A percentile compares a stretch with the other conserved stretches of the same genome.
Evolutionary conservation across 805 yeast species (phyloP).

Genomic region (Tetrapisispora taiwanensis): DNA sequence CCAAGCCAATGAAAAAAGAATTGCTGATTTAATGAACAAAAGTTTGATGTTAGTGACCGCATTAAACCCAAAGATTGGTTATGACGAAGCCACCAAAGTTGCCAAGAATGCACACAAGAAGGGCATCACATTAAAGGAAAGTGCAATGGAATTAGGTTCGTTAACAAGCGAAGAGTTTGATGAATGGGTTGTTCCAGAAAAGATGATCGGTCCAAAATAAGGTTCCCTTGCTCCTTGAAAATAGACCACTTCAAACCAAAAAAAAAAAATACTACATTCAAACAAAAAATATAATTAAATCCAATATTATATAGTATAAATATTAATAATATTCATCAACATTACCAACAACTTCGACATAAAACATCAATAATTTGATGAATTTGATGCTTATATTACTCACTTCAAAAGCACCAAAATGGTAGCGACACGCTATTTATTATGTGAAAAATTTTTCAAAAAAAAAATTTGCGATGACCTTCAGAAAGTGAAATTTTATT

Average conservation of each 20-base stretch:
- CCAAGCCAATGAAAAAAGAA: slow-evolving; percentile 77
- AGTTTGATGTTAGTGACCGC: slow-evolving; percentile 98
- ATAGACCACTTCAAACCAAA: neutral
- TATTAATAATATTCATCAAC: no score
- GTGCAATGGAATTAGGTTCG: slow-evolving; percentile 85
- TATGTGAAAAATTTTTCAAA: slow-evolving; percentile 2
- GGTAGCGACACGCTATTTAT: neutral
- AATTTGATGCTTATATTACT: no score
- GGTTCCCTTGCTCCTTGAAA: no score
- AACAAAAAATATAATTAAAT: no score
- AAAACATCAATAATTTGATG: no score
- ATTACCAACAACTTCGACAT: no score
- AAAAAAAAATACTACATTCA: no score
- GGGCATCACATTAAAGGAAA: slow-evolving; percentile 89
- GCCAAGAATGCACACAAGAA: slow-evolving; percentile 98
- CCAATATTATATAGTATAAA: neutral
- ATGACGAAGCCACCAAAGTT: slow-evolving; percentile 93
- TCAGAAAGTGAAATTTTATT: neutral
- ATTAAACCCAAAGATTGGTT: slow-evolving; percentile 96
- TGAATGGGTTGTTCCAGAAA: slow-evolving; percentile 95
- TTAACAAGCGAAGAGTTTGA: slow-evolving; percentile 81
- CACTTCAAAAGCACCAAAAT: neutral
- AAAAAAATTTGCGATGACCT: slow-evolving; percentile 2
- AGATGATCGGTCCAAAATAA: slow-evolving; percentile 93
- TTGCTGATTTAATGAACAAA: slow-evolving; percentile 79